Evolutionary conservation across 2,329 filamentous ascomycete species (phyloP).

Genomic region (Aspergillus novofumigatus): DNA sequence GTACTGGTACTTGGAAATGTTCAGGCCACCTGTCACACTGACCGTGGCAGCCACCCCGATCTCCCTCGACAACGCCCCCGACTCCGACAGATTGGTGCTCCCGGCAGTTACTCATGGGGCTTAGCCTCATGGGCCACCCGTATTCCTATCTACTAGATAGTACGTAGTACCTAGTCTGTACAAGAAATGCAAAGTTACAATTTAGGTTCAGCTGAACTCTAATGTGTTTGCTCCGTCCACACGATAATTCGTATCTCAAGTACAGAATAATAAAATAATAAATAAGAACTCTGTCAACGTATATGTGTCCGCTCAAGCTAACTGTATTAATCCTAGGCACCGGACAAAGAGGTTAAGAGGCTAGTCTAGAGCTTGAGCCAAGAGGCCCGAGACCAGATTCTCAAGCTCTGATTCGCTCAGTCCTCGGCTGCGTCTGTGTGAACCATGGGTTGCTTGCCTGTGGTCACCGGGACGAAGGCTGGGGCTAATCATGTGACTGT

Average conservation of each 20-base stretch:
- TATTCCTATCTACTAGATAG: too few relatives aligned
- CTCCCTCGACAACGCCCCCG: conserved; percentile 3
- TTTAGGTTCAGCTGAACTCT: neutral
- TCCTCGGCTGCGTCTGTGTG: neutral
- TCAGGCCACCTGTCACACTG: conserved; percentile 6
- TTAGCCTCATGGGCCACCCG: neutral
- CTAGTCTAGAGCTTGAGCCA: neutral
- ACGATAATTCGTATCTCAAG: too few relatives aligned
- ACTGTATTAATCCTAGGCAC: neutral
- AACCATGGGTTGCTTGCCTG: neutral
- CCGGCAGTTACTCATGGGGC: conserved; percentile 5
- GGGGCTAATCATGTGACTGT: neutral
- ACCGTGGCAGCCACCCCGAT: conserved; percentile 13
- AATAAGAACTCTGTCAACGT: too few relatives aligned
- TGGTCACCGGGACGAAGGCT: neutral
- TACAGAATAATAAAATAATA: too few relatives aligned
- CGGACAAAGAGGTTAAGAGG: neutral
- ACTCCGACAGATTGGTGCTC: conserved; percentile 17
- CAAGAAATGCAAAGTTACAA: too few relatives aligned
- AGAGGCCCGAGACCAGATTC: neutral
- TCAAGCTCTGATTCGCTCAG: neutral
- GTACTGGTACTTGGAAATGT: too few relatives aligned
- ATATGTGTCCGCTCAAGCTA: neutral
- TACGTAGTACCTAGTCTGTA: too few relatives aligned
- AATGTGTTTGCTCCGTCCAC: too few relatives aligned